phyloP scores from a whole-genome alignment of 495 filamentous ascomycete genomes.

The Penicillium cinerascens region DNA sequence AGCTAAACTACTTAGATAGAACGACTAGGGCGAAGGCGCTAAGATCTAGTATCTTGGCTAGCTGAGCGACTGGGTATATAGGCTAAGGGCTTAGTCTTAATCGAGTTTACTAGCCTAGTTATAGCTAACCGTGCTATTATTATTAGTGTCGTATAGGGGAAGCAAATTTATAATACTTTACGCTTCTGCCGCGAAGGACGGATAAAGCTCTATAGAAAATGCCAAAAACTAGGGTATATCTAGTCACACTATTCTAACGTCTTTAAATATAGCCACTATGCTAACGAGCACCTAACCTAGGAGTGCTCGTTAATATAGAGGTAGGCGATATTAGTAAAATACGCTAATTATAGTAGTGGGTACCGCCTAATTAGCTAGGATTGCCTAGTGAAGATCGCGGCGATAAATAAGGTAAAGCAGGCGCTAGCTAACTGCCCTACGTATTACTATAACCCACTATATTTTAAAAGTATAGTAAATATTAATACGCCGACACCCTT shows the following conservation, averaged over 20 bases:
- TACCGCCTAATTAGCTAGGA: conserved; percentile 1
- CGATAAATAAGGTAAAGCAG: conserved; percentile 5
- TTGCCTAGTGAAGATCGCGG: conserved; percentile 1
- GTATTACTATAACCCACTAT: conserved; percentile 2
- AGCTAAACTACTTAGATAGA: too few relatives aligned
- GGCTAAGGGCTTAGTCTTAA: too few relatives aligned
- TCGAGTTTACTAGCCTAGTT: too few relatives aligned
- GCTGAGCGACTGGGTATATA: too few relatives aligned
- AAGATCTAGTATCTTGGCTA: too few relatives aligned
- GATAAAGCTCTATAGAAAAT: conserved; percentile 14
- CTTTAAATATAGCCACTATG: conserved; percentile 8
- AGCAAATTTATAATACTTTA: not conserved
- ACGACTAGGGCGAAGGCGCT: too few relatives aligned
- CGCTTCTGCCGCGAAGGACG: too few relatives aligned
- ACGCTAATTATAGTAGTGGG: conserved; percentile 3
- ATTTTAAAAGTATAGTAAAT: not conserved
- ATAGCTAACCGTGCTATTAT: too few relatives aligned
- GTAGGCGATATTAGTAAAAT: conserved; percentile 5
- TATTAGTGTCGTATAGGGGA: not conserved
- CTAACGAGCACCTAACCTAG: conserved; percentile 18
- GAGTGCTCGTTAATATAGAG: conserved; percentile 9
- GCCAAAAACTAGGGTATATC: conserved; percentile 18
- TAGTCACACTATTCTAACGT: conserved; percentile 13
- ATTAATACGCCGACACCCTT: not conserved
- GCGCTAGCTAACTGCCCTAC: conserved; percentile 3